phyloP scores from a whole-genome alignment of 257 asterid species.

The Solanum tarijense region DNA sequence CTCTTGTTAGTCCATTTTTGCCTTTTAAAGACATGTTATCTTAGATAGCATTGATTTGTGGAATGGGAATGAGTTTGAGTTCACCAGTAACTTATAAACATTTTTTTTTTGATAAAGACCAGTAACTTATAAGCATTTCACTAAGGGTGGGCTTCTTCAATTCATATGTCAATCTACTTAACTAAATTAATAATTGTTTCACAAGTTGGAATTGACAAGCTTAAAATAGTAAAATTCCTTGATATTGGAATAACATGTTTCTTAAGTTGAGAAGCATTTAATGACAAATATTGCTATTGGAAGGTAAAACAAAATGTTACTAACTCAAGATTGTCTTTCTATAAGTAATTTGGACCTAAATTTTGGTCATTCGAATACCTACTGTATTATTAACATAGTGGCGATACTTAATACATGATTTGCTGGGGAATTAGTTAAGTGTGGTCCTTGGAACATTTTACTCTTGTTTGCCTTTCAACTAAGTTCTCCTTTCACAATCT shows the following conservation, averaged over 20 bases:
- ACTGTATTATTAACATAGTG: background rate
- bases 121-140: background rate
- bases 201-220: background rate
- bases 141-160: background rate
- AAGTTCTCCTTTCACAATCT: background rate
- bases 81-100: background rate
- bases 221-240: background rate
- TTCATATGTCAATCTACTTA: background rate
- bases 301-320: background rate
- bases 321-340: background rate
- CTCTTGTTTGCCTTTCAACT: background rate
- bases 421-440: background rate
- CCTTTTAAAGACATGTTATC: background rate
- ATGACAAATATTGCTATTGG: background rate
- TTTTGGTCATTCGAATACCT: background rate
- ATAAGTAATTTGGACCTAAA: background rate
- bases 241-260: background rate
- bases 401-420: background rate
- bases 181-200: background rate
- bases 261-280: background rate
- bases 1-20: background rate
- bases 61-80: background rate
- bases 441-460: background rate
- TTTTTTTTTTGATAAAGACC: background rate
- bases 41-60: background rate